Base-by-base conservation (phyloP, 2,329 filamentous ascomycete genomes). In the Alternaria sp. region DNA sequence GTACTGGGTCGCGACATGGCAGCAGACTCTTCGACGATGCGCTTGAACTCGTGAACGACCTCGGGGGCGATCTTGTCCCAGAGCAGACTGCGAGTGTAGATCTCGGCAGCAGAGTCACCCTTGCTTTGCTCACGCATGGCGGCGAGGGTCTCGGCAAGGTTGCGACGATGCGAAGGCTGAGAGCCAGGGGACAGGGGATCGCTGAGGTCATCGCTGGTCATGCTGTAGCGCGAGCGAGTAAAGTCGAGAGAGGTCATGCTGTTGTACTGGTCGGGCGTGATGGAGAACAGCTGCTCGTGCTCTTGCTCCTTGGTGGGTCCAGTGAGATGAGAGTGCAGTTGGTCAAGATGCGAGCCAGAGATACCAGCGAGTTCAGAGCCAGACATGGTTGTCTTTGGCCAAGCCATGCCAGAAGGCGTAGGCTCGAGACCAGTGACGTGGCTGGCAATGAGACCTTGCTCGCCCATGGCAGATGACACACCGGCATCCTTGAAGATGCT, bases 21-120 rank as follows among this genome's bases (percentile, higher is more conserved):
- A 55, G 74, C 89, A 80, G 86, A 90, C 74, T 95, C 91, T 66
- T 91, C 88, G 70, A 97, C 91, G 87, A 96, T 93, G 80, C 92
- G 91, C 72, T 91, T 92, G 83, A 98, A 98, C 77, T 94, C 93
- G 70, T 89, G 88, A 54, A 99, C 93, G 49, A 98, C 93, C 66
- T 98, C 93, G 70, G 88, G 87, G 14, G 95, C 94, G 70, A 98
- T 94, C 79, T 94, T 92, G 74, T 97, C 93, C 92, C 93, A 97
- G 59, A 98, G 88, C 63, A 98, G 85, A 64, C 93, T 96, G 59
- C 94, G 88, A 34, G 94, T 96, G 81, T 97, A 97, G 42, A 97
- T 92, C 72, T 97, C 93, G 58, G 94, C 91, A 48, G 90, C 91
- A 52, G 87, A 87, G 69, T 82, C 81, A 57, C 91, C 87, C 80